Evolutionary conservation across 768 basidiomycete genomes (phyloP), one percentile per base, ranked within the genome.

Genomic region (Collybia mongolica): DNA sequence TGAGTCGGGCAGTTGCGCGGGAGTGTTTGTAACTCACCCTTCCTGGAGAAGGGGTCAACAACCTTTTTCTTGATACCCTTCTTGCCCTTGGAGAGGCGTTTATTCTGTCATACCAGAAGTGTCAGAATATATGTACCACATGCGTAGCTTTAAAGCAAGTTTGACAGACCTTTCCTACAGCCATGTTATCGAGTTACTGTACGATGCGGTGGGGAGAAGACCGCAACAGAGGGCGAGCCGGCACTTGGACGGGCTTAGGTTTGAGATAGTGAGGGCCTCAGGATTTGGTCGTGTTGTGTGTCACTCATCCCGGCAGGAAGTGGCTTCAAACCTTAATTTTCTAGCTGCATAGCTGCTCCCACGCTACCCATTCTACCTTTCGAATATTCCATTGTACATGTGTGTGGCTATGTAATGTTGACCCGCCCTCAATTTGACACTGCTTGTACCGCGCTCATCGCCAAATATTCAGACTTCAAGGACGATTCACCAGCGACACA

Each of bases 41-140:
- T 99, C 80, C 97, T 88, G 59, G 96, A 88, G 89, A 99, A 97
- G 57, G 97, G 94, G 83, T 99, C 97, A 56, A 99, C 93, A 70
- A 97, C 94, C 87, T 98, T 97, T 81, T 98, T 99, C 93, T 99
- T 99, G 81, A 98, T 87, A 71, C 93, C 93, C 80, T 95, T 95
- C 84, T 95, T 95, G 65, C 93, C 93, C 79, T 97, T 97, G 44
- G 93, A 94, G 61, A 95, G 83, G 69, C 93, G 87, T 78, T 99
- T 99, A 80, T 98, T 98, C 92, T 98, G 60, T 12, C 43, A 38
- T 32, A 36, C 22, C 12, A 24, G 29, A 35, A 49, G 40, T 46
- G 53, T 60, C 36, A 57, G 46, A 39, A 14, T 20, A 49, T 23
- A 39, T 14, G 23, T 20, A 2, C 18, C 19, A 32, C 6, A n/a